Evolutionary conservation across 73 alveolate genomes (phyloP), one percentile per base, ranked within the genome.

Genomic region (Tetrahymena malaccensis): DNA sequence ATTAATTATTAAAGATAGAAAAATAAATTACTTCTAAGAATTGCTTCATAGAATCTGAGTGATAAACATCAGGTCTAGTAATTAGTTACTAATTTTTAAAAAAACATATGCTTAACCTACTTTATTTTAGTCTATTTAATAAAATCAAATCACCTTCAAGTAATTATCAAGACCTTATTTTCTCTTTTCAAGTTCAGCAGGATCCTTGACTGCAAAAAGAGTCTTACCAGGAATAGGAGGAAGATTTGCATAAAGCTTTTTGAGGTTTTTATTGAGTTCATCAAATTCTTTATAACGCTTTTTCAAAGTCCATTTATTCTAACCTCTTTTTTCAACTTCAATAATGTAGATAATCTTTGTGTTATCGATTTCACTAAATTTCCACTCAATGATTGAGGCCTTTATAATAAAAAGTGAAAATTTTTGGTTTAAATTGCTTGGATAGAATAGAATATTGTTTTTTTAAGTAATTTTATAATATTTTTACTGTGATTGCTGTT

Each of bases 221-320:
- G 97, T 95, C 37, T 95, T 95, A 21, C 97, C 97, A 34, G 97
- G 97, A 19, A 95, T 44, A 16, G 97, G 97, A 22, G 97, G 97
- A 25, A 95, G 85, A 35, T 44, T 89, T 10, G 95, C 85, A 40
- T 85, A 95, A 35, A 95, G 94, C 97, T 95, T 95, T 94, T 95
- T 95, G 43, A 95, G 85, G 85, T 93, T 85, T 35, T 33, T 95
- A 85, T 95, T 95, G 57, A 95, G 94, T 25, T 95, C 97, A 55
- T 95, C 97, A 50, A 95, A 95, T 95, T 95, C 97, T 17, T 94
- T 85, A 38, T 95, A 95, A 43, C 97, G 93, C 94, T 95, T 95
- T 40, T 95, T 94, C 50, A 95, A 50, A 43, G 95, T 95, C 97
- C 97, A 95, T 89, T 85, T 50, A 43, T 95, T 55, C n/a, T 94